Conservation (phyloP, 441 rosid species). For the Gossypium schwendimanii region DNA sequence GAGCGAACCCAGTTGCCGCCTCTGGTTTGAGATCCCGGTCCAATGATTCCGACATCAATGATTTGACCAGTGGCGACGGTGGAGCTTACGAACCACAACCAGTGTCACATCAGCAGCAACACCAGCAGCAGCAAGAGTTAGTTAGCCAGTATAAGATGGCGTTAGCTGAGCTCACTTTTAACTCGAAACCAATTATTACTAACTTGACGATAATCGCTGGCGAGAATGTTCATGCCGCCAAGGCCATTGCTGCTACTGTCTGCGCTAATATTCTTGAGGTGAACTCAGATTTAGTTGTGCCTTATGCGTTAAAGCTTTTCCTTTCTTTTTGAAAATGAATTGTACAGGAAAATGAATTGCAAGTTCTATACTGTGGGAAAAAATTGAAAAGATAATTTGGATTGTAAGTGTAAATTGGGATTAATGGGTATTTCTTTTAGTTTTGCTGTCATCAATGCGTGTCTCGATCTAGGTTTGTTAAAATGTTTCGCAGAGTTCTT, state of each 20-base stretch:
- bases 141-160: conserved; percentile 85
- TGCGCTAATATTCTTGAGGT: conserved; percentile 94
- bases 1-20: conserved; percentile 26
- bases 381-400: not conserved
- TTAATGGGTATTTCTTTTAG: conserved; percentile 36
- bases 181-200: conserved; percentile 93
- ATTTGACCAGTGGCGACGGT: conserved; percentile 46
- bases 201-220: conserved; percentile 95
- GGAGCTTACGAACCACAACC: conserved; percentile 73
- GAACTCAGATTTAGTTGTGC: conserved; percentile 43
- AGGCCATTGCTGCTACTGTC: conserved; percentile 63
- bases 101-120: conserved; percentile 21
- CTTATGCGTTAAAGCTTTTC: conserved; percentile 19
- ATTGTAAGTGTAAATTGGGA: conserved; percentile 40
- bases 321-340: conserved; percentile 26
- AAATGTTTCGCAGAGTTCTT: not conserved
- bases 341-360: conserved; percentile 18
- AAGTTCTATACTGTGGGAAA: not conserved
- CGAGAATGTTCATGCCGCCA: conserved; percentile 80
- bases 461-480: conserved; percentile 6
- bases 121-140: conserved; percentile 74
- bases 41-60: conserved; percentile 43
- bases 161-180: conserved; percentile 85
- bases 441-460: conserved; percentile 11
- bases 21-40: conserved; percentile 32